Base-by-base conservation (phyloP, 2,329 filamentous ascomycete genomes). In the Mycosphaerella arachidis region DNA sequence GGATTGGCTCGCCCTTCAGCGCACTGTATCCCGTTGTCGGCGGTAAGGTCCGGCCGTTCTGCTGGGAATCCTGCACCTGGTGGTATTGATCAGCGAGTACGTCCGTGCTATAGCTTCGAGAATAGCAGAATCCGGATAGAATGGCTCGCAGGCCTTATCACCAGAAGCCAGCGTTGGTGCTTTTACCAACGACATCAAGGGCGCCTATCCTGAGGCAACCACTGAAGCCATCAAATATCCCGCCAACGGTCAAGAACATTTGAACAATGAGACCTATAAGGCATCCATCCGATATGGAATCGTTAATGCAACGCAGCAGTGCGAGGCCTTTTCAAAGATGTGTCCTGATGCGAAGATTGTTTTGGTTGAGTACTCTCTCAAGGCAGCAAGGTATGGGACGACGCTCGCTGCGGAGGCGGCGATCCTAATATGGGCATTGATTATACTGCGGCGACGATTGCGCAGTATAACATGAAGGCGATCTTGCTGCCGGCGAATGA, bases 401-500 rank as follows among this genome's bases (percentile, higher is more conserved):
- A 43, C 18, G 40, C 83, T 6, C 72, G 86, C 29, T 86, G 84
- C 66, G 84, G 84, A 9, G 84, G 83, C 35, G 77, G 77, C 4
- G 81, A 81, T 59, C 70, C 73, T 4, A 79, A 79, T 53, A 68
- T 73, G 45, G 79, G 79, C 56, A 72, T 82, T 53, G 9, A 53
- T 10, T 68, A 72, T 29, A 79, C 77, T 51, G 79, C 80, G 5
- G 77, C 78, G 6, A 76, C 78, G 4, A 75, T 75, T 5, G 82
- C 83, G 4, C 73, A 86, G 8, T 74, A 72, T 2, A 79, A 81
- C 68, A 81, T 88, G 65, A 86, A 86, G 72, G 86, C 83, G 0
- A 83, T 81, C 13, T 86, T 88, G 63, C 83, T 87, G 70, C 83
- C 87, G 80, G 86, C 85, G 6, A 81, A 86, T 67, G 86, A 86